Evolutionary conservation across 805 yeast genomes (phyloP), one percentile per base, ranked within the genome.

Genomic region (Teunomyces stri): DNA sequence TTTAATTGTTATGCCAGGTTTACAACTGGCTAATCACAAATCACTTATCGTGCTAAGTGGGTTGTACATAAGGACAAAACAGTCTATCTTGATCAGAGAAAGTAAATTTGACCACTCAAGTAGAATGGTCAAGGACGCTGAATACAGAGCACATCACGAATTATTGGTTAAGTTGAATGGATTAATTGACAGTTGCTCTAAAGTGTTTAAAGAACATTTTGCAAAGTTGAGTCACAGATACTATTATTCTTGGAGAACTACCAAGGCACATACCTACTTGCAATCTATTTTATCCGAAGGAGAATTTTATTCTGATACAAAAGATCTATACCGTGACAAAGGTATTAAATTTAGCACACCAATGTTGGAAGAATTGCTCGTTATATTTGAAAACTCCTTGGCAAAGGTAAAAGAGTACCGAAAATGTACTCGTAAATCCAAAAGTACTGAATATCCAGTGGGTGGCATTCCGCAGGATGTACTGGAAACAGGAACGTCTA

Each of bases 221-320:
- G 30, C 66, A 15, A 69, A 71, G 34, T 63, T 85, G 30, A 79
- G 87, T 16, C 70, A 67, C 21, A 73, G 81, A 51, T 85, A 83
- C 58, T 81, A 80, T 48, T 83, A 82, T 58, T 86, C 89, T 2
- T 82, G 84, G 82, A 76, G 86, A 63, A 74, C 85, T 59, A 72
- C 80, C 31, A 84, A 82, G 55, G 84, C 87, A 0, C 79, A 78
- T 44, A 61, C 61, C 5, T 73, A 68, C 39, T 55, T 81, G 16
- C 52, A 74, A 10, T 66, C 60, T 11, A 41, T 74, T 3, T 46
- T 79, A 10, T 60, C 51, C 0, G 60, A 66, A 15, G 53, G 63
- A 18, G 66, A 62, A 5, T 57, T 64, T 30, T 68, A 61, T 47
- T 51, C 57, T 11, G 34, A 25, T 11, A 21, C 39, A 21, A 28